Evolutionary conservation across 768 basidiomycete species (phyloP), one percentile per base, ranked within the genome.

Genomic region (Mycena latifolia): DNA sequence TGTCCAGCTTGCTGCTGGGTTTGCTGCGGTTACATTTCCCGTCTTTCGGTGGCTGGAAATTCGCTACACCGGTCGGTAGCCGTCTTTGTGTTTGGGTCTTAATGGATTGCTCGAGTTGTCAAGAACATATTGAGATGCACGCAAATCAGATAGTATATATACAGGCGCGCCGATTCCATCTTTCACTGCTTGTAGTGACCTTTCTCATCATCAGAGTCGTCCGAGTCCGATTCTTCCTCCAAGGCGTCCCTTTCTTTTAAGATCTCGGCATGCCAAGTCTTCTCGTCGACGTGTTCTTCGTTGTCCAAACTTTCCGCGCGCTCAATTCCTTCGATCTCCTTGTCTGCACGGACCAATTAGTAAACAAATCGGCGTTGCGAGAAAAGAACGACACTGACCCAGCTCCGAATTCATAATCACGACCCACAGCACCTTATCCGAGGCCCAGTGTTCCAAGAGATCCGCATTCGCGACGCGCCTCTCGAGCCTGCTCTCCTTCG

Each of bases 1-100:
- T n/a, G n/a, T n/a, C n/a, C n/a, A 82, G 80, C 80, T 85, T 51
- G 80, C 82, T 27, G 85, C 82, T 17, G 76, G 55, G 3, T 85
- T 86, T 61, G 74, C 86, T 9, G 86, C 76, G 5, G 76, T 86
- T 12, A 75, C 80, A 5, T 88, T 81, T 56, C 82, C 82, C 1
- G 79, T 82, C n/a, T 65, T 86, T 43, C 75, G 86, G 31, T 86
- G 80, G 77, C 50, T 87, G 37, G 86, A 88, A 71, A 84, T 85
- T 67, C 76, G 76, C 10, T 67, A 79, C 51, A 82, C 78, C 5
- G 83, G 83, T 28, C 66, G 66, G 60, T 67, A 67, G 60, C 59
- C 43, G 60, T 43, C 25, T 28, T 12, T 47, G 25, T 28, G 25
- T 47, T 47, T 5, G 25, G 25, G 5, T 50, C 5, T 37, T 3